These are phyloP conservation scores for Stropharia rugosoannulata DNA, from an alignment of 768 basidiomycete genomes.

Conservation along the genomic window DNA sequence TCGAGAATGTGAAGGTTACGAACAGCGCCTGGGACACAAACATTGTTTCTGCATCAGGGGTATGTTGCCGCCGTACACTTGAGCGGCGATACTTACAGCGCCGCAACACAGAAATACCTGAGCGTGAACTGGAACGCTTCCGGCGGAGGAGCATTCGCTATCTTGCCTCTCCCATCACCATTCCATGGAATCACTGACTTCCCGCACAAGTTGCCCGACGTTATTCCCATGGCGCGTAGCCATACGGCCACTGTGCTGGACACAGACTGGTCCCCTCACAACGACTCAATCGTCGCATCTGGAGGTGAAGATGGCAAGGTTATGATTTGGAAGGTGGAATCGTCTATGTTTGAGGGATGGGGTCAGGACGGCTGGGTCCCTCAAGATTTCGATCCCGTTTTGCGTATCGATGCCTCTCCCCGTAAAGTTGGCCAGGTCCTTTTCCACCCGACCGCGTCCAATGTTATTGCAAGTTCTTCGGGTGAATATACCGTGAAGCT, in stretches of 20 bases:
- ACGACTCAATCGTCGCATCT: conserved; percentile 88
- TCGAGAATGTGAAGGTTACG: conserved; percentile 85
- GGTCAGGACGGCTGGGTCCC: conserved; percentile 80
- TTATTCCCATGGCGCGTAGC: conserved; percentile 86
- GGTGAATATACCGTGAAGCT: conserved; percentile 89
- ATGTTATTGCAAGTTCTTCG: conserved; percentile 76
- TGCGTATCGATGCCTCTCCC: conserved; percentile 72
- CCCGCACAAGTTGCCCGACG: conserved; percentile 85
- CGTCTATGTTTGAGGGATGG: conserved; percentile 77
- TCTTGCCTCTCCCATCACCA: conserved; percentile 82
- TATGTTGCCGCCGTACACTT: conserved; percentile 33
- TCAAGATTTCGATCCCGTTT: conserved; percentile 82
- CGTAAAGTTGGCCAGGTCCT: conserved; percentile 93
- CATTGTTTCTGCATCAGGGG: conserved; percentile 80
- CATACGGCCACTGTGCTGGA: conserved; percentile 87
- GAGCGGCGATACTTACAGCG: conserved; percentile 3
- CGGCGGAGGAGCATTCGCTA: conserved; percentile 92
- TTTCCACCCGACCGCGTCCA: conserved; percentile 89
- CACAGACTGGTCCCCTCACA: conserved; percentile 95
- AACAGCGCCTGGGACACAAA: conserved; percentile 97
- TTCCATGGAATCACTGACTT: conserved; percentile 54
- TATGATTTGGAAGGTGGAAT: conserved; percentile 85
- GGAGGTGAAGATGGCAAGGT: conserved; percentile 94
- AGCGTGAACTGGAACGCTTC: conserved; percentile 94
- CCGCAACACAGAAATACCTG: conserved; percentile 63